Evolutionary conservation across 345 rosid genomes (phyloP).

Genomic region (Boechera divaricarpa): DNA sequence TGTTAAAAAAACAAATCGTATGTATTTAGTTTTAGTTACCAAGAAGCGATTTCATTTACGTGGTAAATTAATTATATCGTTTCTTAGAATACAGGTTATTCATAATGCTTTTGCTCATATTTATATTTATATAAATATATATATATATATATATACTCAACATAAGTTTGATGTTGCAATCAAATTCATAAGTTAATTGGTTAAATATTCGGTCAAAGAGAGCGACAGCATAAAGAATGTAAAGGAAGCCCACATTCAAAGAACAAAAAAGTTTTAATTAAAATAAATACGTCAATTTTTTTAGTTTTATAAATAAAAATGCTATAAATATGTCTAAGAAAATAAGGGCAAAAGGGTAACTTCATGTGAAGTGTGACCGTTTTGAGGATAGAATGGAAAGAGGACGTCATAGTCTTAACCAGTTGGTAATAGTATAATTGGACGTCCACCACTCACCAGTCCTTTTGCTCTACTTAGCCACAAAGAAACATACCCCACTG

Average conservation of each 20-base stretch:
- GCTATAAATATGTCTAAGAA: background rate
- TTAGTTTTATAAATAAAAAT: background rate
- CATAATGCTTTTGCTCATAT: background rate
- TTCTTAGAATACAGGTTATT: background rate
- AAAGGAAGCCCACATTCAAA: constrained; percentile 40
- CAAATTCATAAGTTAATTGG: constrained; percentile 1
- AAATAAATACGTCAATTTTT: constrained; percentile 2
- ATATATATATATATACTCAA: background rate
- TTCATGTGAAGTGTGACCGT: background rate
- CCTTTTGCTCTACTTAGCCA: constrained; percentile 37
- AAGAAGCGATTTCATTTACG: constrained; percentile 15
- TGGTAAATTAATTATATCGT: background rate
- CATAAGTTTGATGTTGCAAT: constrained; percentile 16
- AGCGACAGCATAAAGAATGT: constrained; percentile 36
- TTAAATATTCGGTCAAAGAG: constrained; percentile 40
- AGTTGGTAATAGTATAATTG: background rate
- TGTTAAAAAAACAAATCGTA: background rate
- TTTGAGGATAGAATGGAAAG: constrained; percentile 20
- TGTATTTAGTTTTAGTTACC: background rate
- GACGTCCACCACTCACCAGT: constrained; percentile 19
- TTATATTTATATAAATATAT: background rate
- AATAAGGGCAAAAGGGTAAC: constrained; percentile 16
- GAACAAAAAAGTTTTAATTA: constrained; percentile 4
- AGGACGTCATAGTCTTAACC: constrained; percentile 11
- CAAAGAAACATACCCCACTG: constrained; percentile 31